Evolutionary conservation across 805 yeast species (phyloP).

Genomic region (Yarrowia osloensis): DNA sequence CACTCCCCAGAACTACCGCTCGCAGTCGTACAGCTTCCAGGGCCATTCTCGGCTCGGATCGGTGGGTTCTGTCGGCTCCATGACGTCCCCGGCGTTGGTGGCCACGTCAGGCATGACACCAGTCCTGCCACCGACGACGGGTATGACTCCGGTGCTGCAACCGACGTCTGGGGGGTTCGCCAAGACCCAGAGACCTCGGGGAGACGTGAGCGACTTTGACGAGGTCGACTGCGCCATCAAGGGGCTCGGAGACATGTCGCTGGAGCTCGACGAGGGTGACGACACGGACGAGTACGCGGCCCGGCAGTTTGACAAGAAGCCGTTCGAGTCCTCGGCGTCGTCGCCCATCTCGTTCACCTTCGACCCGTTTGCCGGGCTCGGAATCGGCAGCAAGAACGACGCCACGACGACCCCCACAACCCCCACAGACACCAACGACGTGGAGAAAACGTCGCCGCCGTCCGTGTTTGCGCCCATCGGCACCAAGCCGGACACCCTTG

Average conservation of each 20-base stretch:
- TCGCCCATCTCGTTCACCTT: constrained; percentile 30
- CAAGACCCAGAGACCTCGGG: constrained; percentile 3
- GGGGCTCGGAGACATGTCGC: constrained; percentile 24
- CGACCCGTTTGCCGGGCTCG: constrained; percentile 26
- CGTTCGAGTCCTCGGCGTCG: constrained; percentile 7
- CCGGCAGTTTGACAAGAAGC: constrained; percentile 8
- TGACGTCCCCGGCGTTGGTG: neutral
- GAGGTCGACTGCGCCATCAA: constrained; percentile 28
- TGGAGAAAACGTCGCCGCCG: constrained; percentile 11
- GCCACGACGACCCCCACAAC: neutral
- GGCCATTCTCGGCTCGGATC: constrained; percentile 16
- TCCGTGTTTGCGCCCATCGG: constrained; percentile 29
- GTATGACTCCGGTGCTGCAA: constrained; percentile 13
- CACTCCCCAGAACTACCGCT: constrained; percentile 1
- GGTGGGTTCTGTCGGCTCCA: constrained; percentile 13
- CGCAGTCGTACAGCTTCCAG: constrained; percentile 26
- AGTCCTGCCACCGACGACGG: neutral
- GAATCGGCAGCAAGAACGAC: neutral
- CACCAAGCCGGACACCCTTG: constrained; percentile 27
- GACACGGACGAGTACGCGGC: neutral
- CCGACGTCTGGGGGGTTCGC: neutral
- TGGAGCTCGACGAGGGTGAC: constrained; percentile 3
- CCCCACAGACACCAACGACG: neutral
- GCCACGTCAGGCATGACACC: constrained; percentile 6
- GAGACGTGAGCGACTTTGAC: constrained; percentile 8